Conservation (phyloP, 2,329 filamentous ascomycete species). For the Aspergillus novoparasiticus region DNA sequence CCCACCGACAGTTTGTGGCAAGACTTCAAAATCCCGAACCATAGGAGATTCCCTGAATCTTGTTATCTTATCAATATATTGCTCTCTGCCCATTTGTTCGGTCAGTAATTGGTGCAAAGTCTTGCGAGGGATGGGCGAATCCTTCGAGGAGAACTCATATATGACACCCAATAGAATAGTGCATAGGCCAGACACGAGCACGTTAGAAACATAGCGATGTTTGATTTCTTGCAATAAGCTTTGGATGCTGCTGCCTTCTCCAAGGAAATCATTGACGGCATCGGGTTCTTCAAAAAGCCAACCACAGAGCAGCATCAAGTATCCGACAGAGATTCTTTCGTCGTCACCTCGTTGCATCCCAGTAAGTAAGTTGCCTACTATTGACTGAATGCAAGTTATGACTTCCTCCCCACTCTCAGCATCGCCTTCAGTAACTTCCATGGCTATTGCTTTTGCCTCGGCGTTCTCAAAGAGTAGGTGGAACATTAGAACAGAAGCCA, state of each 20-base stretch:
- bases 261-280: constrained; percentile 88
- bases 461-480: constrained; percentile 81
- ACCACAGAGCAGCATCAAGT: constrained; percentile 82
- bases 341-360: constrained; percentile 77
- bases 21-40: constrained; percentile 86
- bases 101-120: constrained; percentile 79
- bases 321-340: constrained; percentile 76
- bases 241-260: constrained; percentile 90
- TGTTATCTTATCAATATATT: constrained; percentile 79
- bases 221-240: constrained; percentile 76
- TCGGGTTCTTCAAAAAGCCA: constrained; percentile 93
- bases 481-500: constrained; percentile 82
- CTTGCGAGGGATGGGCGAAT: constrained; percentile 82
- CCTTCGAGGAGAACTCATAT: constrained; percentile 97
- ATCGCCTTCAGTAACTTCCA: constrained; percentile 85
- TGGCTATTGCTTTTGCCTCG: constrained; percentile 76
- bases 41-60: constrained; percentile 76
- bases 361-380: constrained; percentile 82
- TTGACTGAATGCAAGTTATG: constrained; percentile 86
- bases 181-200: constrained; percentile 77
- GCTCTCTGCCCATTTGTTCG: constrained; percentile 78
- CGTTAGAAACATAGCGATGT: constrained; percentile 61
- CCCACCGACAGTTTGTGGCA: constrained; percentile 67
- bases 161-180: constrained; percentile 82
- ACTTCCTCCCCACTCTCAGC: constrained; percentile 89